phyloP scores from a whole-genome alignment of 1,139 yeast species.

The Yamadazyma jaroonii region DNA sequence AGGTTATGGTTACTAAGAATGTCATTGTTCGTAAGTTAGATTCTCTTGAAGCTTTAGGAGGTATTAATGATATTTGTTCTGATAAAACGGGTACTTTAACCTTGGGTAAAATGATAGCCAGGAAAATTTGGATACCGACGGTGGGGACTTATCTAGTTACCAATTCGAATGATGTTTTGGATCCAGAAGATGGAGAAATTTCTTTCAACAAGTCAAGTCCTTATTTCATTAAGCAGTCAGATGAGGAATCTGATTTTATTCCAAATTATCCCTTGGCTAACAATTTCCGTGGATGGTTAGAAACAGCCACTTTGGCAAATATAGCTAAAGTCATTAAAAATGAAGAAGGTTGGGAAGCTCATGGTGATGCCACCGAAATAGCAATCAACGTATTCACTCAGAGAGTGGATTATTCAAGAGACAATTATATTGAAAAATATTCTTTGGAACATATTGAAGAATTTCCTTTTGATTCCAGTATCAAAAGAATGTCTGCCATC shows the following conservation, averaged over 20 bases:
- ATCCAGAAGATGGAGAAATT: slow-evolving; percentile 34
- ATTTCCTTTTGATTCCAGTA: slow-evolving; percentile 35
- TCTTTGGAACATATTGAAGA: slow-evolving; percentile 24
- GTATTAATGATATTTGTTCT: slow-evolving; percentile 49
- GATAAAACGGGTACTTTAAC: slow-evolving; percentile 58
- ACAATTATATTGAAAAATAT: slow-evolving; percentile 12
- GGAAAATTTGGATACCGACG: slow-evolving; percentile 33
- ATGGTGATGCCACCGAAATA: slow-evolving; percentile 38
- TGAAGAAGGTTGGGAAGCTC: slow-evolving; percentile 32
- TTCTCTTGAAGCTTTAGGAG: slow-evolving; percentile 49
- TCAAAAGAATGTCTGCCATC: slow-evolving; percentile 48
- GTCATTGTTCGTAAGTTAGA: slow-evolving; percentile 47
- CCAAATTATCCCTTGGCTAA: slow-evolving; percentile 7
- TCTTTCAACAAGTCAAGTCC: slow-evolving; percentile 24
- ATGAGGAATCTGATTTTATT: slow-evolving; percentile 30
- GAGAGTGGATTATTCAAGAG: slow-evolving; percentile 23
- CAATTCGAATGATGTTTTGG: slow-evolving; percentile 38
- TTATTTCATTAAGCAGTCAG: slow-evolving; percentile 22
- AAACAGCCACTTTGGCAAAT: slow-evolving; percentile 33
- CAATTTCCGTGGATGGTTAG: slow-evolving; percentile 21
- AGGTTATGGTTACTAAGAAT: slow-evolving; percentile 42
- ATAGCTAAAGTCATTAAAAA: slow-evolving; percentile 29
- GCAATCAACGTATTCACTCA: slow-evolving; percentile 35
- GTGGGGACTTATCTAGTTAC: slow-evolving; percentile 33
- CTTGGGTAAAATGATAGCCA: slow-evolving; percentile 48